Evolutionary conservation across 257 asterid species (phyloP).

Genomic region (Plantago elongata): DNA sequence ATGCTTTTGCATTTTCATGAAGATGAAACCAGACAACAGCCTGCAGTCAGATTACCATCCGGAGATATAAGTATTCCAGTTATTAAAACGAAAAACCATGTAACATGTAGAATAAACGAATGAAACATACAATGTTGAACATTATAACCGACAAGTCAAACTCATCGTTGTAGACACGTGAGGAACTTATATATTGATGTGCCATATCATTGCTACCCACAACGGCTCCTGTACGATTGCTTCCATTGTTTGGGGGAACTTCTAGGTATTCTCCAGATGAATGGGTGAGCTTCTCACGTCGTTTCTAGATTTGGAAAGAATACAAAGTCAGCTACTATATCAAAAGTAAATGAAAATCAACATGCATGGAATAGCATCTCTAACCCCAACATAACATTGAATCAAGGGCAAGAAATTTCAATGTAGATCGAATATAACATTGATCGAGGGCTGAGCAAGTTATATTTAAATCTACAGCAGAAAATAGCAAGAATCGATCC

Average conservation of each 20-base stretch:
- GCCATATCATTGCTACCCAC: constrained; percentile 31
- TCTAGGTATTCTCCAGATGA: constrained; percentile 52
- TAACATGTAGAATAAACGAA: constrained; percentile 15
- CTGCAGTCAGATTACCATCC: constrained; percentile 39
- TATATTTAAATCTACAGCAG: neutral
- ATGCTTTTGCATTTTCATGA: constrained; percentile 63
- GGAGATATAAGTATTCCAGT: constrained; percentile 10
- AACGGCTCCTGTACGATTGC: constrained; percentile 35
- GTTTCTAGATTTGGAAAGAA: constrained; percentile 37
- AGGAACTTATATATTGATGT: constrained; percentile 37
- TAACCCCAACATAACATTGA: neutral
- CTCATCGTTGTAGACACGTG: constrained; percentile 43
- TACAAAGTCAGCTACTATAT: neutral
- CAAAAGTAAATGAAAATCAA: neutral
- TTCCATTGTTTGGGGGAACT: constrained; percentile 32
- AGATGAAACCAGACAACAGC: constrained; percentile 83
- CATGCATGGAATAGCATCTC: neutral
- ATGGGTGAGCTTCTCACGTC: constrained; percentile 49
- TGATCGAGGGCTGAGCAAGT: neutral
- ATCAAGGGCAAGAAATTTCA: constrained; percentile 11
- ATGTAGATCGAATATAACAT: too few species aligned
- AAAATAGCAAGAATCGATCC: too few species aligned
- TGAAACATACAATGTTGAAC: constrained; percentile 62
- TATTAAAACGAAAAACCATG: neutral
- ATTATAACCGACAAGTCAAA: constrained; percentile 47